phyloP scores from a whole-genome alignment of 148 eudicot genomes.

The Tetragonia tetragonoides region DNA sequence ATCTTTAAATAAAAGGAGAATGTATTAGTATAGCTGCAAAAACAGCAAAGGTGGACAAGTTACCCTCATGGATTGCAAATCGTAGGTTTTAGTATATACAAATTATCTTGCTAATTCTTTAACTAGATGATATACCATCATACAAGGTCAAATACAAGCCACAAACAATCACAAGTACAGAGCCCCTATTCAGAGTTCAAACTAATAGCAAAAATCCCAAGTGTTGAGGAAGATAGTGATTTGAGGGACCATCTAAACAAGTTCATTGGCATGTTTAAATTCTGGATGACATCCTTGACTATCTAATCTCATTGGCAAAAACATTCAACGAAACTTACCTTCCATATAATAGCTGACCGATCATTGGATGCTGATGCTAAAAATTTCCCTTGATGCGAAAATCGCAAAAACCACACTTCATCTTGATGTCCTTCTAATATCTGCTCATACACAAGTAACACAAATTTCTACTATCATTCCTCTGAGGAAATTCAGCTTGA shows the following conservation, averaged over 20 bases:
- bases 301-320: neutral
- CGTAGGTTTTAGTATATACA: too few relatives aligned
- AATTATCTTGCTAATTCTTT: too few relatives aligned
- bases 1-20: too few relatives aligned
- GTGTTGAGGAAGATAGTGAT: too few relatives aligned
- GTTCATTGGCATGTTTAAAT: too few relatives aligned
- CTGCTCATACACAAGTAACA: constrained; percentile 37
- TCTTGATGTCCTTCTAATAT: constrained; percentile 58
- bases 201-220: neutral
- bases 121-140: too few relatives aligned
- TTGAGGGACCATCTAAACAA: too few relatives aligned
- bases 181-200: neutral
- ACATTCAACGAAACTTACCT: constrained; percentile 43
- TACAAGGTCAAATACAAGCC: neutral
- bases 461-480: neutral
- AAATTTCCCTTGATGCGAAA: constrained; percentile 73
- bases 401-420: constrained; percentile 80
- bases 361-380: constrained; percentile 88
- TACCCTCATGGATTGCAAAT: too few relatives aligned
- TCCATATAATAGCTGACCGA: constrained; percentile 71
- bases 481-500: neutral
- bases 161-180: neutral
- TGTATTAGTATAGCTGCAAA: too few relatives aligned
- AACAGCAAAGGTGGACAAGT: too few relatives aligned
- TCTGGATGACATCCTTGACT: neutral